These are phyloP conservation scores for Linnemannia elongata DNA, from an alignment of 192 early-diverging fungal species.

Conservation along the genomic window DNA sequence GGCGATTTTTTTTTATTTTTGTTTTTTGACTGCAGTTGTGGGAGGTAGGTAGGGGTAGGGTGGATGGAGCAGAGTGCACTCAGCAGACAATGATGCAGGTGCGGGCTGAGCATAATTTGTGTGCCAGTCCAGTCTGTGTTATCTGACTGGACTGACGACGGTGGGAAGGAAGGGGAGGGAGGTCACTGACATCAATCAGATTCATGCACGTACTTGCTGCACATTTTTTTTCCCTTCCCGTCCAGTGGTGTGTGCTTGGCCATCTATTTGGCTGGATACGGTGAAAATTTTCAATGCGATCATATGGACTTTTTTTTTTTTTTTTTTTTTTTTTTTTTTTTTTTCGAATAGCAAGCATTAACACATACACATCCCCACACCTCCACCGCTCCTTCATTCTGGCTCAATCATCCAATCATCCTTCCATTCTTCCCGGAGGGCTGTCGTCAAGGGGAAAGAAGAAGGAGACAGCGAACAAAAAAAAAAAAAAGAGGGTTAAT, in stretches of 20 bases:
- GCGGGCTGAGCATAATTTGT: background rate
- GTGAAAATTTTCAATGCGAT: background rate
- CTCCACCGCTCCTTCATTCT: too few species aligned
- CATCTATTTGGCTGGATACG: background rate
- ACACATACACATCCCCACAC: too few species aligned
- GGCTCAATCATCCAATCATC: too few species aligned
- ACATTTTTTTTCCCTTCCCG: background rate
- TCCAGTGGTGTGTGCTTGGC: background rate
- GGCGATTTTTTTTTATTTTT: background rate
- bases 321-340: too few species aligned
- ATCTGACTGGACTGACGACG: background rate
- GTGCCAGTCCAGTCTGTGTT: background rate
- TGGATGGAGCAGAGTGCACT: too few species aligned
- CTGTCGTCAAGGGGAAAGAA: background rate
- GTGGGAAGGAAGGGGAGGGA: background rate
- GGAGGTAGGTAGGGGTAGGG: background rate
- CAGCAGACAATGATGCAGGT: background rate
- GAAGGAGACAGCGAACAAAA: background rate
- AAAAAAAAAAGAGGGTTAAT: constrained; percentile 12
- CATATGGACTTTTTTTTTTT: too few species aligned
- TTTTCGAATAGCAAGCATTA: too few species aligned
- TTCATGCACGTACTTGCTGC: background rate
- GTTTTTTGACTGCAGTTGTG: background rate
- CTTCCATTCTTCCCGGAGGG: background rate
- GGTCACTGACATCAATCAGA: background rate